Evolutionary conservation across 139 green algal species (phyloP).

Genomic region (Desmodesmus armatus): DNA sequence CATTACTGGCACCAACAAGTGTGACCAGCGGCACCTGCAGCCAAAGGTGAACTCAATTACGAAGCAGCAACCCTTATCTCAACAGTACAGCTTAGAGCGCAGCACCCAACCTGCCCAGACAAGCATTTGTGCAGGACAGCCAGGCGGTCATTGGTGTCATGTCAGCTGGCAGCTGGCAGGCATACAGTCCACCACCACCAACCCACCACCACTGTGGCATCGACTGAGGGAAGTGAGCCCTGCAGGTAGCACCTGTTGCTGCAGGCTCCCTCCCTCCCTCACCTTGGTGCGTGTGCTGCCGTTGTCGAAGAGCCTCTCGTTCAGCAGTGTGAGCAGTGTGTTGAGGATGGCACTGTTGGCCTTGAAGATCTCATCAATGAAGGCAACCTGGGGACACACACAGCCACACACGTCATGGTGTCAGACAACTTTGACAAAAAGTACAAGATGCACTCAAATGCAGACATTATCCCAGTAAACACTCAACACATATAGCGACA

Average conservation of each 20-base stretch:
- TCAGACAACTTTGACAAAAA: too few species aligned
- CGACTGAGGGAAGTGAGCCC: not conserved
- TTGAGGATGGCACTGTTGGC: conserved; percentile 96
- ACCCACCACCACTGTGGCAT: not conserved
- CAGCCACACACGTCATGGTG: too few species aligned
- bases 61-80: not conserved
- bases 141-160: too few species aligned
- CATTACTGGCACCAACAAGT: conserved; percentile 89
- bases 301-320: conserved; percentile 97
- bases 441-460: too few species aligned
- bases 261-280: too few species aligned
- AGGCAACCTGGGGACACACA: conserved; percentile 69
- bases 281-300: conserved; percentile 66
- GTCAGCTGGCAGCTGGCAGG: too few species aligned
- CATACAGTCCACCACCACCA: too few species aligned
- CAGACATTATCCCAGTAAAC: too few species aligned
- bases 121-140: too few species aligned
- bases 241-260: not conserved
- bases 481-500: too few species aligned
- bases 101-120: too few species aligned
- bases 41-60: not conserved
- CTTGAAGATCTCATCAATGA: conserved; percentile 94
- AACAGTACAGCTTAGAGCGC: too few species aligned
- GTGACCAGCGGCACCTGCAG: conserved; percentile 49
- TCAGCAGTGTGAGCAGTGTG: conserved; percentile 94